phyloP scores from a whole-genome alignment of 2,329 filamentous ascomycete genomes.

The Fonsecaea nubica region DNA sequence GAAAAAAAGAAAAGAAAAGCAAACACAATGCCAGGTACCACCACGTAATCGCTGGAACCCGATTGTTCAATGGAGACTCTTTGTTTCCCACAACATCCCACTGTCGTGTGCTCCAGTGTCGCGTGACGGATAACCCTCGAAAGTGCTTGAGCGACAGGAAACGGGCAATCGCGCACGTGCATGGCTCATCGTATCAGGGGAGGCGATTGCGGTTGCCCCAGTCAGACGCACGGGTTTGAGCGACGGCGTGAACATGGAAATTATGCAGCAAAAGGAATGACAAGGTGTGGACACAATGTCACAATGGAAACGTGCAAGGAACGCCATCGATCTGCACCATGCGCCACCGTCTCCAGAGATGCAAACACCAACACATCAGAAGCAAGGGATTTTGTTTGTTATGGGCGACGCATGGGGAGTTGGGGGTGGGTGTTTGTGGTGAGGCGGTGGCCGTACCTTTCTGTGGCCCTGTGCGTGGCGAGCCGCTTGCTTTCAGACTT shows the following conservation, averaged over 20 bases:
- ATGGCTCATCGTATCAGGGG: constrained; percentile 13
- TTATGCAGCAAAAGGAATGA: constrained; percentile 18
- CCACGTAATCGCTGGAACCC: neutral
- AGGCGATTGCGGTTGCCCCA: neutral
- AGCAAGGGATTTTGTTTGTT: constrained; percentile 12
- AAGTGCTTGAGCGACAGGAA: neutral
- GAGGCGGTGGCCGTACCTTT: constrained; percentile 30
- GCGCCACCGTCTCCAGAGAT: neutral
- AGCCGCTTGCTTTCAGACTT: constrained; percentile 10
- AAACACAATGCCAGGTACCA: constrained; percentile 6
- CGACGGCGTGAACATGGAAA: constrained; percentile 9
- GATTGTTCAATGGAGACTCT: constrained; percentile 7
- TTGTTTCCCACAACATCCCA: constrained; percentile 6
- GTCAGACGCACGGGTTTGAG: constrained; percentile 2
- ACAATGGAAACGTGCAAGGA: constrained; percentile 1
- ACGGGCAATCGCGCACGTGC: constrained; percentile 20
- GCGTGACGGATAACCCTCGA: constrained; percentile 18
- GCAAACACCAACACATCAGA: neutral
- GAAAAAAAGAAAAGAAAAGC: constrained; percentile 9
- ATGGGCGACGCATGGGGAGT: constrained; percentile 6
- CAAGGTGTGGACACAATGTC: neutral
- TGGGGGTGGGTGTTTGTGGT: neutral
- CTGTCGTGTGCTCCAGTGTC: constrained; percentile 15
- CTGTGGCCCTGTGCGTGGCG: constrained; percentile 31
- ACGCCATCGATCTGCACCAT: neutral